A percentile compares a stretch with the other conserved stretches of the same genome.
phyloP scores from a whole-genome alignment of 2,329 filamentous ascomycete species.

The Trichocomaceae sp. region DNA sequence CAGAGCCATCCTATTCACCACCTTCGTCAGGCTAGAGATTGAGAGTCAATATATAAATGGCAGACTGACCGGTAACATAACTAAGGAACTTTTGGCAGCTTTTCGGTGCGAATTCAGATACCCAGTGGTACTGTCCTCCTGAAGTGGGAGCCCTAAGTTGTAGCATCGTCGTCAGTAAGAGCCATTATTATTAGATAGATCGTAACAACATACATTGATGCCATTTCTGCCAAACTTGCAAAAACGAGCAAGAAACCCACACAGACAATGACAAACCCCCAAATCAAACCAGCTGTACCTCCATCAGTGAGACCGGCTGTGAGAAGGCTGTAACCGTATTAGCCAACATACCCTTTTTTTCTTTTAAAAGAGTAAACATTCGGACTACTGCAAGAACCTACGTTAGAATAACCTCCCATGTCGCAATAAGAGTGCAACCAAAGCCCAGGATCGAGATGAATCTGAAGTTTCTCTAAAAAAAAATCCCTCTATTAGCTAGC shows the following conservation, averaged over 20 bases:
- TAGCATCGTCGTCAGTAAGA: not conserved
- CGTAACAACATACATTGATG: slow-evolving; percentile 32
- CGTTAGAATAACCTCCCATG: slow-evolving; percentile 40
- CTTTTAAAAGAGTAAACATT: not conserved
- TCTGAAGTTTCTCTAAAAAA: slow-evolving; percentile 34
- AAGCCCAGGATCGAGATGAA: slow-evolving; percentile 43
- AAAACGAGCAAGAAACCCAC: slow-evolving; percentile 30
- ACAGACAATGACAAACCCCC: slow-evolving; percentile 29
- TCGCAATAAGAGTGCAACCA: slow-evolving; percentile 37
- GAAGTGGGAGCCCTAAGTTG: slow-evolving; percentile 35
- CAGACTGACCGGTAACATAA: slow-evolving; percentile 38
- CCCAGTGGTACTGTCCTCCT: slow-evolving; percentile 38
- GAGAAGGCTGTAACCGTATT: not conserved
- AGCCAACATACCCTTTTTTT: not conserved
- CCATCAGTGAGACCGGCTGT: slow-evolving; percentile 29
- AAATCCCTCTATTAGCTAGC: not conserved
- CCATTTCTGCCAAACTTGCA: slow-evolving; percentile 37
- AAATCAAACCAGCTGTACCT: slow-evolving; percentile 34
- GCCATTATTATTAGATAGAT: no score
- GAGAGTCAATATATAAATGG: no score
- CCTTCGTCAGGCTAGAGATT: not conserved
- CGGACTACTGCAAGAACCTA: slow-evolving; percentile 22
- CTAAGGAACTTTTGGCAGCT: slow-evolving; percentile 39
- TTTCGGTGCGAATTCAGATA: slow-evolving; percentile 40
- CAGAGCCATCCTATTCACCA: slow-evolving; percentile 29